Evolutionary conservation across 495 filamentous ascomycete genomes (phyloP).

Genomic region (Trichocladium uniseriatum): DNA sequence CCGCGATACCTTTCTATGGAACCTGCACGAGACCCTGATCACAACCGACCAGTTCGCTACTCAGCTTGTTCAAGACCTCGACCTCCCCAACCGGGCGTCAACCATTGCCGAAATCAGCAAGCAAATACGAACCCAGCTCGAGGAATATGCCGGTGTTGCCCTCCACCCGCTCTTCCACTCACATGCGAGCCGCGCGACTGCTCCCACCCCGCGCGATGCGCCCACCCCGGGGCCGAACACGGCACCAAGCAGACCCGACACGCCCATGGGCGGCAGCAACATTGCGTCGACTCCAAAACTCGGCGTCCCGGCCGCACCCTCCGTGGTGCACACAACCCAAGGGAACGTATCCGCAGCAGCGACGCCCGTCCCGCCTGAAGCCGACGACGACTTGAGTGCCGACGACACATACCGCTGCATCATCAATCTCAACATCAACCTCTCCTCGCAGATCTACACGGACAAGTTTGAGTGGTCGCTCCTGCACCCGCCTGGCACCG

Average conservation of each 20-base stretch:
- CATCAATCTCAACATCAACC: constrained; percentile 82
- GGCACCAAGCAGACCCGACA: constrained; percentile 35
- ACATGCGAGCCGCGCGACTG: constrained; percentile 32
- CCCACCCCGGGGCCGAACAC: constrained; percentile 36
- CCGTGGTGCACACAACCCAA: constrained; percentile 16
- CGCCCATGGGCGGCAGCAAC: constrained; percentile 36
- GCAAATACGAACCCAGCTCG: constrained; percentile 88
- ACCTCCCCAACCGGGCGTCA: constrained; percentile 64
- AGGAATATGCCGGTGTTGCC: constrained; percentile 92
- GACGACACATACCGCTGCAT: constrained; percentile 91
- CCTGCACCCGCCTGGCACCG: constrained; percentile 80
- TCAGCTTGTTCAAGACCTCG: constrained; percentile 85
- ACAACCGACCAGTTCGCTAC: constrained; percentile 93
- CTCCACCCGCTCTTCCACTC: constrained; percentile 84
- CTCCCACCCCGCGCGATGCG: constrained; percentile 22
- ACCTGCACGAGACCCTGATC: constrained; percentile 85
- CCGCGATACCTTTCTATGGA: constrained; percentile 94
- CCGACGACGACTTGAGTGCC: constrained; percentile 46
- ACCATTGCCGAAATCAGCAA: constrained; percentile 73
- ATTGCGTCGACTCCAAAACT: constrained; percentile 22
- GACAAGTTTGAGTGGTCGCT: constrained; percentile 99
- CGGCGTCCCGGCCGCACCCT: constrained; percentile 10
- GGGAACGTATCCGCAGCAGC: constrained; percentile 25
- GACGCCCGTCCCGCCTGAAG: constrained; percentile 16
- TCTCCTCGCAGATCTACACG: constrained; percentile 84